phyloP scores from a whole-genome alignment of 257 asterid genomes.

The Vinca minor region DNA sequence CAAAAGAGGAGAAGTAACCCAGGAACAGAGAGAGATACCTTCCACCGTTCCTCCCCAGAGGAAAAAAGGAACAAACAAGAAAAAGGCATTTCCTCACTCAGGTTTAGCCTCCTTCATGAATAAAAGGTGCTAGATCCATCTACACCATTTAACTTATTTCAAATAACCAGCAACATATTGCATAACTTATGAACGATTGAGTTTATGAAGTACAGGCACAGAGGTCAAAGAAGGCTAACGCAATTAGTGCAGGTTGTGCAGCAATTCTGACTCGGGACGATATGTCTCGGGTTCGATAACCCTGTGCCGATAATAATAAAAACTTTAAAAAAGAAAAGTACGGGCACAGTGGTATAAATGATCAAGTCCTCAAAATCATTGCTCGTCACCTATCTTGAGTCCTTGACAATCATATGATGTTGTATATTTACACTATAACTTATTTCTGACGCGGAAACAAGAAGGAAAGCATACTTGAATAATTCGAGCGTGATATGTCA shows the following conservation, averaged over 20 bases:
- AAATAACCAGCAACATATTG: not conserved
- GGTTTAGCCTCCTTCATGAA: not conserved
- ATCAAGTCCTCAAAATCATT: not conserved
- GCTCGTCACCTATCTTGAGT: not conserved
- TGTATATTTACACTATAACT: not conserved
- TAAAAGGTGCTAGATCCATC: not conserved
- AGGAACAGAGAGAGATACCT: not conserved
- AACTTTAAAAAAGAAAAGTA: too few relatives aligned
- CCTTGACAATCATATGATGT: not conserved
- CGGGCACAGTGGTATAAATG: not conserved
- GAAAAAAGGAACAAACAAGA: not conserved
- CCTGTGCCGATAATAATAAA: too few relatives aligned
- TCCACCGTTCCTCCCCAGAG: too few relatives aligned
- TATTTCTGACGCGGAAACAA: not conserved
- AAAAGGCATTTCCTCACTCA: not conserved
- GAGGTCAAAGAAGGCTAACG: too few relatives aligned
- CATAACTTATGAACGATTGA: not conserved
- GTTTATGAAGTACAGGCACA: not conserved
- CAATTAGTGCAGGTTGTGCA: too few relatives aligned
- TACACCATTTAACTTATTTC: not conserved
- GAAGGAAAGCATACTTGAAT: not conserved
- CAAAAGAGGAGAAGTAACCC: too few relatives aligned
- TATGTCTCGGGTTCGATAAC: too few relatives aligned
- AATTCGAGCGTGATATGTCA: not conserved
- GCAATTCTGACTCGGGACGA: too few relatives aligned